Evolutionary conservation across 1,284 basidiomycete genomes (phyloP).

Genomic region (Lentinula novae-zelandiae): DNA sequence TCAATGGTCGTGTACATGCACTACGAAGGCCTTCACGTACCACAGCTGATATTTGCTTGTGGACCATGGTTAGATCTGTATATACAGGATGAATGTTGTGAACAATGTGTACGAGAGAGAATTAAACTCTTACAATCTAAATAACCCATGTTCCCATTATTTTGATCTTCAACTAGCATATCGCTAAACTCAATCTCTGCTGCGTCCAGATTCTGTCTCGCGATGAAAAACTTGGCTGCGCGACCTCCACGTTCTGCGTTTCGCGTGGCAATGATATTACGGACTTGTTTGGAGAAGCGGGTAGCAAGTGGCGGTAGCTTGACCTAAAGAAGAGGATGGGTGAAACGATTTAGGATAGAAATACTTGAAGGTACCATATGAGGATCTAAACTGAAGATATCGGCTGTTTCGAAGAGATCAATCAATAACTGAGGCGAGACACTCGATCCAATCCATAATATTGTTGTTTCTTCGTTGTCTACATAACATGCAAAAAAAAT

Average conservation of each 20-base stretch:
- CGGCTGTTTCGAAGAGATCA: slow-evolving; percentile 86
- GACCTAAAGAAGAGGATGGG: slow-evolving; percentile 3
- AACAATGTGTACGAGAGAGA: neutral
- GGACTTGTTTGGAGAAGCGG: slow-evolving; percentile 79
- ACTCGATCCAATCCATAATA: slow-evolving; percentile 89
- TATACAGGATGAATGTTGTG: neutral
- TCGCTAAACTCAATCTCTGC: slow-evolving; percentile 96
- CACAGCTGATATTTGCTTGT: slow-evolving; percentile 51
- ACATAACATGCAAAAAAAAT: neutral
- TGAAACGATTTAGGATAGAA: slow-evolving; percentile 7
- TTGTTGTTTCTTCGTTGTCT: slow-evolving; percentile 91
- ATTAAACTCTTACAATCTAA: slow-evolving; percentile 65
- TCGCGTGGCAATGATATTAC: slow-evolving; percentile 78
- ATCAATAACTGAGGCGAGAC: slow-evolving; percentile 80
- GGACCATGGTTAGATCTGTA: slow-evolving; percentile 35
- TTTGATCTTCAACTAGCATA: slow-evolving; percentile 95
- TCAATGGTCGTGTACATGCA: slow-evolving; percentile 1
- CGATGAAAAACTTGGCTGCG: slow-evolving; percentile 69
- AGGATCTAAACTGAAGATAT: slow-evolving; percentile 70
- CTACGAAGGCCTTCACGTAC: slow-evolving; percentile 38
- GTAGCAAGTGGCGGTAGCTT: slow-evolving; percentile 82
- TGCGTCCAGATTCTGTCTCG: slow-evolving; percentile 92
- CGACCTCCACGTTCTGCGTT: slow-evolving; percentile 57
- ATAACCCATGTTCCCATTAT: slow-evolving; percentile 92
- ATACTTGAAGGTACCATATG: slow-evolving; percentile 54